Conservation (phyloP, 2,329 filamentous ascomycete genomes). For the Trichophyton simii region DNA sequence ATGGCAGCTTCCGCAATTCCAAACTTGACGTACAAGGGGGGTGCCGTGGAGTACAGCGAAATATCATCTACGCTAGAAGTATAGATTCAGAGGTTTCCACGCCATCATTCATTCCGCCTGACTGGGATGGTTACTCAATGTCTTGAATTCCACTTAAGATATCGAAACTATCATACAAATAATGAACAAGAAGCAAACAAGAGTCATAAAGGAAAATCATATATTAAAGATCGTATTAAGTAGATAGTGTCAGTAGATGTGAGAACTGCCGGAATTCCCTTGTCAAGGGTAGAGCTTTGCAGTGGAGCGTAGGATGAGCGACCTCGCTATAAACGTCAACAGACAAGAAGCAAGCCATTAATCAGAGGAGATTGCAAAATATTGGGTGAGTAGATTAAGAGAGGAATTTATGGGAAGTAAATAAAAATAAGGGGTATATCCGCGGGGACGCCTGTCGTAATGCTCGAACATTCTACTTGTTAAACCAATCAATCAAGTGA, state of each 20-base stretch:
- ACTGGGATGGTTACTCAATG: neutral
- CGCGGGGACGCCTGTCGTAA: neutral
- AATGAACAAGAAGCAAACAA: neutral
- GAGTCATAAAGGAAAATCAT: neutral
- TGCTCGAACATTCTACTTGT: conserved; percentile 5
- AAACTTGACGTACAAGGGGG: too few species aligned
- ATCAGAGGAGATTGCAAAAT: neutral
- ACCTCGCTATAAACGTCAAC: neutral
- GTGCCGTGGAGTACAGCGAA: too few species aligned
- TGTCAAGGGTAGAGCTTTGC: neutral
- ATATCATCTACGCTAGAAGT: too few species aligned
- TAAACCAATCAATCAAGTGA: neutral
- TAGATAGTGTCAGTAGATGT: conserved; percentile 1
- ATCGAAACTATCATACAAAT: neutral
- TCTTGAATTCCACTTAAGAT: neutral
- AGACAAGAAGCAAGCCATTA: neutral
- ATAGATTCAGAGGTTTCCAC: neutral
- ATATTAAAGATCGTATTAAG: conserved; percentile 3
- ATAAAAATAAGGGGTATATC: neutral
- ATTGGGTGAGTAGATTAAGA: neutral
- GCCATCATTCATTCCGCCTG: neutral
- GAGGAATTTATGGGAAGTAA: neutral
- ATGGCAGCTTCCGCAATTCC: too few species aligned
- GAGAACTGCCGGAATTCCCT: neutral
- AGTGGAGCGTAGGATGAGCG: neutral